Evolutionary conservation across 208 protist species (phyloP), one percentile per base, ranked within the genome.

Genomic region (Strigomonas culicis): DNA sequence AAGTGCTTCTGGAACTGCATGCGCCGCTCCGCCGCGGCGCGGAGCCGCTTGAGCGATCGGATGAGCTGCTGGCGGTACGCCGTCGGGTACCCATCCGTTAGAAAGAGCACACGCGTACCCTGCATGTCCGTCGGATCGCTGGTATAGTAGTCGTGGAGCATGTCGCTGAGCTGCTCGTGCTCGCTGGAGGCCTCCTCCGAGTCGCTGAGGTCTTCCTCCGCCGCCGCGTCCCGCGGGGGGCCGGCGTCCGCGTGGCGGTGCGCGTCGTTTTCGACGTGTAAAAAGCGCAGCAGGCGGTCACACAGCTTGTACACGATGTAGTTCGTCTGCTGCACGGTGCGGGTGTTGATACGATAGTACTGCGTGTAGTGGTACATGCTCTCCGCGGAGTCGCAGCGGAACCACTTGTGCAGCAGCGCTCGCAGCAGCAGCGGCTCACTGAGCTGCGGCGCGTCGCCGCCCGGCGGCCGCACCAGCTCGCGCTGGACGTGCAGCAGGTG

Each of bases 381-480:
- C 3, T 70, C 51, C 11, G 47, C 32, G n/a, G 44, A 75, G 0
- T 64, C 53, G 55, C 69, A 80, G n/a, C 79, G 53, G 59, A 91
- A 93, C 84, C 87, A 90, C 17, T 77, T 66, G 32, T 63, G 73
- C 53, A 93, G 27, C 3, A 93, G n/a, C 7, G 78, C 72, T 0
- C 73, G 74, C 55, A 88, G 59, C 66, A 90, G 43, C 32, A 93
- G 69, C 17, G 87, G 87, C 52, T 93, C 87, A 53, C 87, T 93
- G 7, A 91, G 74, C n/a, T 80, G 61, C 22, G 67, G 65, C 8
- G 22, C 34, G 22, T 28, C 57, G 66, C 63, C 74, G 27, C 34
- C 15, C 61, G 3, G 72, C 52, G 22, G 65, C 62, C 32, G 55
- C 28, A 13, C 71, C 0, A 82, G 68, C 4, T 57, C 27, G 21